A percentile compares a stretch with the other conserved stretches of the same genome.
These are phyloP conservation scores for Debaryomyces tyrocola DNA, from an alignment of 805 yeast species.

Conservation along the genomic window DNA sequence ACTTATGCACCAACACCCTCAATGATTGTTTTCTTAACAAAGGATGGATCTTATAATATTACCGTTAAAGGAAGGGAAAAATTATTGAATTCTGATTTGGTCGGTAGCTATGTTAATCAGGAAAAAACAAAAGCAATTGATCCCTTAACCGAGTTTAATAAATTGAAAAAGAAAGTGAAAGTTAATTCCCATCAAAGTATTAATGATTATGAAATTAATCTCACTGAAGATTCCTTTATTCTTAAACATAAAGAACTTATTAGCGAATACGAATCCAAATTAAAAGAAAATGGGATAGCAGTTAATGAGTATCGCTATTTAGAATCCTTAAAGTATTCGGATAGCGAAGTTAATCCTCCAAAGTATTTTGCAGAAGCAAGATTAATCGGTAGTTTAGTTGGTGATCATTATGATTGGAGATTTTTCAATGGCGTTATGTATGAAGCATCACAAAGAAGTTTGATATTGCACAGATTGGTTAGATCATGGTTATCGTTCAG, in stretches of 20 bases:
- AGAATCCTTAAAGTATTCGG: slow-evolving; percentile 27
- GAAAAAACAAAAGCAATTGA: slow-evolving; percentile 16
- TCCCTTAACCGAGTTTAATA: slow-evolving; percentile 29
- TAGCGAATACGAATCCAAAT: slow-evolving; percentile 10
- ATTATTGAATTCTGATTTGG: slow-evolving; percentile 34
- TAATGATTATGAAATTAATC: slow-evolving; percentile 15
- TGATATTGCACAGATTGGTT: slow-evolving; percentile 21
- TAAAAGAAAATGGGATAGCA: slow-evolving; percentile 6
- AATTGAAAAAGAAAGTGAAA: slow-evolving; percentile 15
- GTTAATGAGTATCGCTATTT: slow-evolving; percentile 36
- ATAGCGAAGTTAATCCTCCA: slow-evolving; percentile 25
- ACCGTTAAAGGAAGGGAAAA: slow-evolving; percentile 22
- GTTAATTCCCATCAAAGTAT: slow-evolving; percentile 10
- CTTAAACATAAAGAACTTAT: slow-evolving; percentile 19
- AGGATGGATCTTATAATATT: slow-evolving; percentile 33
- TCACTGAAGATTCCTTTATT: slow-evolving; percentile 18
- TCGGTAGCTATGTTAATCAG: slow-evolving; percentile 22
- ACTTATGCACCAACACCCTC: slow-evolving; percentile 40
- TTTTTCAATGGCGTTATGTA: slow-evolving; percentile 59
- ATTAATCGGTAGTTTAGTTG: slow-evolving; percentile 36
- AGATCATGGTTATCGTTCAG: slow-evolving; percentile 27
- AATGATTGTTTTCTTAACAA: slow-evolving; percentile 37
- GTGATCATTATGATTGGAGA: slow-evolving; percentile 61
- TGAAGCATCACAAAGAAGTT: slow-evolving; percentile 20
- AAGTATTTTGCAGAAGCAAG: slow-evolving; percentile 40